phyloP scores from a whole-genome alignment of 2,329 filamentous ascomycete genomes.

The Basipetospora sp. region DNA sequence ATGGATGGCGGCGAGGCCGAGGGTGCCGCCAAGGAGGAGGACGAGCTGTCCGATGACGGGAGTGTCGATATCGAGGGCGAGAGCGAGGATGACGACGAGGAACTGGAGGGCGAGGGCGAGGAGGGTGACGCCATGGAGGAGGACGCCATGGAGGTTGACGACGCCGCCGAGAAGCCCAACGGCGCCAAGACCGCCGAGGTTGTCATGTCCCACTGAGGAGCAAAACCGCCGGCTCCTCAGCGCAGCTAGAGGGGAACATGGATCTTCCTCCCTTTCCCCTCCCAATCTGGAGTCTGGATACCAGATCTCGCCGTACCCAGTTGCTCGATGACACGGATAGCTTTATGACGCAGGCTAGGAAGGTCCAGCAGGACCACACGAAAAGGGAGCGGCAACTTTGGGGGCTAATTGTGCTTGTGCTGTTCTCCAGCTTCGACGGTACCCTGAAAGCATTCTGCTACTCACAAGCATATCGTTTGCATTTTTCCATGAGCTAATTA shows the following conservation, averaged over 20 bases:
- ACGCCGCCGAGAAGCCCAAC: slow-evolving; percentile 19
- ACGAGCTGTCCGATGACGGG: slow-evolving; percentile 56
- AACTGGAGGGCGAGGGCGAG: slow-evolving; percentile 48
- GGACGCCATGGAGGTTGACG: slow-evolving; percentile 22
- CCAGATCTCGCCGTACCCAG: too few species aligned
- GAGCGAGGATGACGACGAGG: slow-evolving; percentile 58
- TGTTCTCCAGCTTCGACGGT: too few species aligned
- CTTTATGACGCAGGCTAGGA: too few species aligned
- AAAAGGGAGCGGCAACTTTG: too few species aligned
- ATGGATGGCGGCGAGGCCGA: slow-evolving; percentile 28
- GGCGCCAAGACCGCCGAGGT: slow-evolving; percentile 2
- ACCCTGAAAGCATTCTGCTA: too few species aligned
- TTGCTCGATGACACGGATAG: too few species aligned
- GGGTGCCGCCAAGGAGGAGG: slow-evolving; percentile 27
- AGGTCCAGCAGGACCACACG: too few species aligned
- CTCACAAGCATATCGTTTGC: too few species aligned
- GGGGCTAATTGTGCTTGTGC: too few species aligned
- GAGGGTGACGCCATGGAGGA: slow-evolving; percentile 32
- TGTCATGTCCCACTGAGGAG: slow-evolving; percentile 5
- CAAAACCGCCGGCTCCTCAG: neutral
- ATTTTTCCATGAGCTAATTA: too few species aligned
- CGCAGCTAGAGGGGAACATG: neutral
- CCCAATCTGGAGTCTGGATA: too few species aligned
- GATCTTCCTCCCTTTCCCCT: too few species aligned
- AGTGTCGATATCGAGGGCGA: slow-evolving; percentile 69